Evolutionary conservation across 805 yeast genomes (phyloP).

Genomic region (Candida maesae): DNA sequence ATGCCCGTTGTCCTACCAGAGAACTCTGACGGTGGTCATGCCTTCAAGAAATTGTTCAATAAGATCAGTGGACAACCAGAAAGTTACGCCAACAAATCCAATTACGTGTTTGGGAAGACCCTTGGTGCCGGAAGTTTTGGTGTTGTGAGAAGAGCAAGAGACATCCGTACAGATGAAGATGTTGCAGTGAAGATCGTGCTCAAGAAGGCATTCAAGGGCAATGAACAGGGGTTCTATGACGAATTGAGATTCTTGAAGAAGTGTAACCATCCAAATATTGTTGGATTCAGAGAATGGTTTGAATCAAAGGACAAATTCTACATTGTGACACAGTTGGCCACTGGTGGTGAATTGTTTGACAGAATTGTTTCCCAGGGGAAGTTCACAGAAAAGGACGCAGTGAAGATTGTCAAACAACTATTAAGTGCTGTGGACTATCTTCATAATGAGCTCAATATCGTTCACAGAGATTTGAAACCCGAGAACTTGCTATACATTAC

Average conservation of each 20-base stretch:
- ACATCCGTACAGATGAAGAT: constrained; percentile 49
- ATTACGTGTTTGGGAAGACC: constrained; percentile 76
- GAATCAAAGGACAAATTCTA: constrained; percentile 90
- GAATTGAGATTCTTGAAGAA: constrained; percentile 69
- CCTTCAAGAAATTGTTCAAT: constrained; percentile 38
- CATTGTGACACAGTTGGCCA: constrained; percentile 90
- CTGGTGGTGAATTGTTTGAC: constrained; percentile 94
- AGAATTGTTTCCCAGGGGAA: constrained; percentile 76
- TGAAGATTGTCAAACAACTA: constrained; percentile 66
- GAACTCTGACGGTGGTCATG: constrained; percentile 32
- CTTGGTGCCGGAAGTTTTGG: constrained; percentile 97
- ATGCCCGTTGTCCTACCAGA: neutral
- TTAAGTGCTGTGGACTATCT: constrained; percentile 75
- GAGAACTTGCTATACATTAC: constrained; percentile 79
- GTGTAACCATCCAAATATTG: constrained; percentile 80
- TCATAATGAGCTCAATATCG: constrained; percentile 66
- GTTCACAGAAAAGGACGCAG: constrained; percentile 88
- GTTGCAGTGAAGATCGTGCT: constrained; percentile 89
- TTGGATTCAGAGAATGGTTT: constrained; percentile 89
- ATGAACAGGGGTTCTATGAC: constrained; percentile 71
- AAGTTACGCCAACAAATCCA: constrained; percentile 59
- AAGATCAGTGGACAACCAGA: constrained; percentile 71
- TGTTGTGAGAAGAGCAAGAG: constrained; percentile 75
- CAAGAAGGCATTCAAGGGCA: constrained; percentile 78
- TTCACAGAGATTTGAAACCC: constrained; percentile 93